phyloP scores from a whole-genome alignment of 1,284 basidiomycete genomes.

The Inonotus obliquus region DNA sequence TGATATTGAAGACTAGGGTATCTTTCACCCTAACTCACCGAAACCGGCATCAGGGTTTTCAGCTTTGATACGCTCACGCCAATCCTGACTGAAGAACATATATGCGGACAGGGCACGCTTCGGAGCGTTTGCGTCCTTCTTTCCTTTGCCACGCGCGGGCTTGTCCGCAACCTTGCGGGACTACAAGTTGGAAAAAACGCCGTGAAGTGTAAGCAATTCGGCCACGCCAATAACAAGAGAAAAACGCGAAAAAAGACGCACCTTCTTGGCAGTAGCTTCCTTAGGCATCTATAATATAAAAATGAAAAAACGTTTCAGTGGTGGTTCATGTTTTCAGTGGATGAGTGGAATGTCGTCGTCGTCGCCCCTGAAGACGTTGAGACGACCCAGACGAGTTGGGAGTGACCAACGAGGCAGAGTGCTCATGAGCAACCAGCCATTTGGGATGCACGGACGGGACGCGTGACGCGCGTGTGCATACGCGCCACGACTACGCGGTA shows the following conservation, averaged over 20 bases:
- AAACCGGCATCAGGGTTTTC: constrained; percentile 95
- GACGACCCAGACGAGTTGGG: background rate
- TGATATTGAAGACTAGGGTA: constrained; percentile 8
- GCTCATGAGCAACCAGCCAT: background rate
- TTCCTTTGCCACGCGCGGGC: constrained; percentile 41
- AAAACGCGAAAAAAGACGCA: constrained; percentile 24
- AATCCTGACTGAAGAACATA: constrained; percentile 98
- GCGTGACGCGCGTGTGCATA: background rate
- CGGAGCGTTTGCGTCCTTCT: constrained; percentile 81
- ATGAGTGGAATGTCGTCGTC: background rate
- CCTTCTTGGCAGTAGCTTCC: constrained; percentile 69
- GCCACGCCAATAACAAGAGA: background rate
- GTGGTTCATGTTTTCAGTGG: background rate
- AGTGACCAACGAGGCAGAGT: background rate
- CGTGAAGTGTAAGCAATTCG: background rate
- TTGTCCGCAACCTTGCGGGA: constrained; percentile 65
- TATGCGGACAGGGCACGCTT: constrained; percentile 93
- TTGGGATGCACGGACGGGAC: background rate
- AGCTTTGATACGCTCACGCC: constrained; percentile 90
- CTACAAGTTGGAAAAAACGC: constrained; percentile 14
- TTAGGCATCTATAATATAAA: constrained; percentile 69
- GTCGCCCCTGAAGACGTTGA: background rate
- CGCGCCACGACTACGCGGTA: background rate
- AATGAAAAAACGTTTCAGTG: background rate
- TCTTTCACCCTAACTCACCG: constrained; percentile 44